Evolutionary conservation across 2,329 filamentous ascomycete species (phyloP).

Genomic region (Lachnellula cervina): DNA sequence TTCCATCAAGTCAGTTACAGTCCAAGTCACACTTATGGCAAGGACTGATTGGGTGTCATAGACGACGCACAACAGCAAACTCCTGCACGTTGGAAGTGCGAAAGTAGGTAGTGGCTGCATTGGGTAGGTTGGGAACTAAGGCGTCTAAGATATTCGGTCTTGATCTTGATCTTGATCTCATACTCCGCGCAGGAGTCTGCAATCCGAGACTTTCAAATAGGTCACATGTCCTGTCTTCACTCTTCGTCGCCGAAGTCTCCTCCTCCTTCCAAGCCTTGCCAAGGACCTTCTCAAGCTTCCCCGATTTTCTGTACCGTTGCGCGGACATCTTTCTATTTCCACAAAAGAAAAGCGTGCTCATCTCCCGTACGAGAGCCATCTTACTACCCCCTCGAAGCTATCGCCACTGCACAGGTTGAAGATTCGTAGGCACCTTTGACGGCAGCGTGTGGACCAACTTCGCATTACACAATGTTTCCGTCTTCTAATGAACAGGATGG

Average conservation of each 20-base stretch:
- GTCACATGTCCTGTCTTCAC: not conserved
- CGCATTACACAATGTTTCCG: slow-evolving; percentile 18
- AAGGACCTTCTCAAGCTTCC: too few species aligned
- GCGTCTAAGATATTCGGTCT: not conserved
- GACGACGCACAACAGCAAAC: not conserved
- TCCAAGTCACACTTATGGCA: not conserved
- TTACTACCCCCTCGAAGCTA: not conserved
- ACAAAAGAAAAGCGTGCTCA: not conserved
- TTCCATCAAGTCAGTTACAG: not conserved
- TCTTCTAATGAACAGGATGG: slow-evolving; percentile 9
- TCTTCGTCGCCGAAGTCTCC: too few species aligned
- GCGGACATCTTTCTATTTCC: not conserved
- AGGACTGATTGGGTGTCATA: not conserved
- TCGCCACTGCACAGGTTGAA: not conserved
- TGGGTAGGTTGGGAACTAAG: not conserved
- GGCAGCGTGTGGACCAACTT: not conserved
- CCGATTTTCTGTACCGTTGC: too few species aligned
- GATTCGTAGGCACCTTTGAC: not conserved
- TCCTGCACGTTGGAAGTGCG: not conserved
- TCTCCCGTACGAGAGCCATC: not conserved
- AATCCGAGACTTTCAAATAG: not conserved
- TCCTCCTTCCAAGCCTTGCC: too few species aligned
- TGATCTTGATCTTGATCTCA: too few species aligned
- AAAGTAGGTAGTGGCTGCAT: too few species aligned
- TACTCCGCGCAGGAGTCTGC: too few species aligned